Conservation (phyloP, 2,329 filamentous ascomycete genomes). For the Neofusicoccum ribis region DNA sequence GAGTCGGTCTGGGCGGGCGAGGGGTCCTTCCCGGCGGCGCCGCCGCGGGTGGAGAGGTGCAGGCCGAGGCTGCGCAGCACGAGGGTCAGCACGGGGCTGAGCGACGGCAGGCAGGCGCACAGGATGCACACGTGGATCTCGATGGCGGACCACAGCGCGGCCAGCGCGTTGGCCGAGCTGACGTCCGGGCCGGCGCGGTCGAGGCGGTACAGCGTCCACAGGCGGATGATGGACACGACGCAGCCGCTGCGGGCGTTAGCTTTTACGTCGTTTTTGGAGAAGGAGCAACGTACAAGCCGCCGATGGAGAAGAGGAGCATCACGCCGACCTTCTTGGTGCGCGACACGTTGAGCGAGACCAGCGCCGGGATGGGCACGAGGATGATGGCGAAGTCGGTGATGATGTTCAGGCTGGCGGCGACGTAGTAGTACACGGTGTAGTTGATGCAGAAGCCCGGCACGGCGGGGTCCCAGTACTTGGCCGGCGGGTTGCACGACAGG, state of each 20-base stretch:
- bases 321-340: not conserved
- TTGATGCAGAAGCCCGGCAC: not conserved
- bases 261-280: not conserved
- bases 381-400: conserved; percentile 5
- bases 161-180: not conserved
- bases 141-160: conserved; percentile 6
- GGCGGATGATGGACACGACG: conserved; percentile 10
- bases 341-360: not conserved
- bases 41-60: not conserved
- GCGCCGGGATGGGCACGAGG: conserved; percentile 5
- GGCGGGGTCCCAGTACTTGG: conserved; percentile 29
- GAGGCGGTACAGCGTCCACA: conserved; percentile 22
- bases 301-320: conserved; percentile 3
- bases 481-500: conserved; percentile 29
- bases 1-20: not conserved
- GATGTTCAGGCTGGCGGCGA: conserved; percentile 4
- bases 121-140: conserved; percentile 21
- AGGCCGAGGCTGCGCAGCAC: not conserved
- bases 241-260: not conserved
- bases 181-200: not conserved
- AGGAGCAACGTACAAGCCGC: not conserved
- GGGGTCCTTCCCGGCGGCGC: not conserved
- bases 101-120: conserved; percentile 27
- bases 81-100: not conserved
- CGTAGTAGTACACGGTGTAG: not conserved